A percentile compares a stretch with the other conserved stretches of the same genome.
phyloP scores from a whole-genome alignment of 129 eudicot species.

The Centaurea solstitialis region DNA sequence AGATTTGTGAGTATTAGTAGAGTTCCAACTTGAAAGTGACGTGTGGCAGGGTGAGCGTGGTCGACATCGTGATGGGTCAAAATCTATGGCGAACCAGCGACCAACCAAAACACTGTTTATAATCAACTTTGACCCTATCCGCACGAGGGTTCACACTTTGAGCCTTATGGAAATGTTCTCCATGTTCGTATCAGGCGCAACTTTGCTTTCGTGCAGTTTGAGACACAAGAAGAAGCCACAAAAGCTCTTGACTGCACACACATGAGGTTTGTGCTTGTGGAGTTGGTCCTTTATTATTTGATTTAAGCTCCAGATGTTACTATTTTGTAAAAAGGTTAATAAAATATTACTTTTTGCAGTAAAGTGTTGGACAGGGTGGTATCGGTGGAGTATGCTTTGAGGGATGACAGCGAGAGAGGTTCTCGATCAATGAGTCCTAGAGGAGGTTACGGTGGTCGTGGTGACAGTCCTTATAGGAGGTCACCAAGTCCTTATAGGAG shows the following conservation, averaged over 20 bases:
- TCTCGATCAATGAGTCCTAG: conserved; percentile 56
- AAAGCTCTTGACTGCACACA: conserved; percentile 86
- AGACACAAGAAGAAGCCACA: conserved; percentile 91
- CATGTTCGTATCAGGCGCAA: conserved; percentile 88
- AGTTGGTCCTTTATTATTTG: not conserved
- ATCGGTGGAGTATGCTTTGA: conserved; percentile 89
- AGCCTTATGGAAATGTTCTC: conserved; percentile 75
- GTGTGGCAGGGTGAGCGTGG: conserved; percentile 84
- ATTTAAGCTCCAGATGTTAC: not conserved
- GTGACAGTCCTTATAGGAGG: conserved; percentile 69
- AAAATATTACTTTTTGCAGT: conserved; percentile 37
- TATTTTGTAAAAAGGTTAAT: not conserved
- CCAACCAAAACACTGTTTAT: conserved; percentile 91
- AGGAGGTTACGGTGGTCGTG: conserved; percentile 55
- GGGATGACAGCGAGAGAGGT: conserved; percentile 89
- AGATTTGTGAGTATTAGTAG: too few relatives aligned
- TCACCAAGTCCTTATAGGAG: conserved; percentile 81
- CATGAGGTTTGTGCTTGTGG: conserved; percentile 59
- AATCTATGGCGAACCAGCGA: conserved; percentile 59
- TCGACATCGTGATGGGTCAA: conserved; percentile 62
- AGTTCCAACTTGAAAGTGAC: not conserved
- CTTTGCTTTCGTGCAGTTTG: conserved; percentile 96
- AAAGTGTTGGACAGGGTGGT: conserved; percentile 91
- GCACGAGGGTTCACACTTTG: conserved; percentile 71
- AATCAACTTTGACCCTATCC: conserved; percentile 82